A percentile compares a stretch with the other conserved stretches of the same genome.
Conservation (phyloP, 1,284 basidiomycete genomes). For the Malassezia equina region DNA sequence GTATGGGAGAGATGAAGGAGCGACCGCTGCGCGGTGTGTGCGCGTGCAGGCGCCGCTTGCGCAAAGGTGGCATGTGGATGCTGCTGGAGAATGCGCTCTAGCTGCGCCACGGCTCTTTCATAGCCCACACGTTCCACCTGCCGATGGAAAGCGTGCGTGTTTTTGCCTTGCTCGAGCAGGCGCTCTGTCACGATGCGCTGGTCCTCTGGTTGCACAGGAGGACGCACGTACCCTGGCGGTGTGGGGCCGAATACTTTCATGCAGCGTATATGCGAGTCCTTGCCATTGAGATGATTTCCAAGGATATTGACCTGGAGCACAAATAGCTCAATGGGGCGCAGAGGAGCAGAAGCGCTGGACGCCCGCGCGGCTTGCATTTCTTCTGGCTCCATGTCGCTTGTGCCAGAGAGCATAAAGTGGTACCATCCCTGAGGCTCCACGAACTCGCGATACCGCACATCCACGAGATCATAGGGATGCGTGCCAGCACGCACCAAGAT, state of each 20-base stretch:
- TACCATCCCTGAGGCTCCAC: conserved; percentile 92
- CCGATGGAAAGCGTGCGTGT: conserved; percentile 7
- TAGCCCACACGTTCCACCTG: conserved; percentile 13
- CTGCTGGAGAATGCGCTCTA: conserved; percentile 15
- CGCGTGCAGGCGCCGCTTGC: neutral
- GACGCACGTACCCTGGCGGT: neutral
- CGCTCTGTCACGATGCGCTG: conserved; percentile 3
- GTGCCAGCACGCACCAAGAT: conserved; percentile 85
- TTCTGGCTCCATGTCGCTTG: conserved; percentile 47
- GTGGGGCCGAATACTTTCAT: conserved; percentile 63
- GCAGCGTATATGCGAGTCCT: conserved; percentile 93
- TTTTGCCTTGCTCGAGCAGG: conserved; percentile 8
- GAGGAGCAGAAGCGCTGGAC: neutral
- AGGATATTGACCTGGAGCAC: conserved; percentile 81
- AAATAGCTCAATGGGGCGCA: conserved; percentile 67
- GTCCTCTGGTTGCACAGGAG: neutral
- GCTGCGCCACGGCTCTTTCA: conserved; percentile 5
- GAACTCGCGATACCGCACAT: conserved; percentile 59
- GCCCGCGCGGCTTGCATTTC: conserved; percentile 48
- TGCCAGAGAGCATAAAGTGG: conserved; percentile 61
- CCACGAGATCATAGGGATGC: conserved; percentile 79
- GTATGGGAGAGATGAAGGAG: conserved; percentile 9
- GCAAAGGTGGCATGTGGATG: neutral
- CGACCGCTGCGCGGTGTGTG: neutral
- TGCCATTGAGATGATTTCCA: conserved; percentile 93